Evolutionary conservation across 1,284 basidiomycete genomes (phyloP), one percentile per base, ranked within the genome.

Genomic region (Schizophyllum amplum): DNA sequence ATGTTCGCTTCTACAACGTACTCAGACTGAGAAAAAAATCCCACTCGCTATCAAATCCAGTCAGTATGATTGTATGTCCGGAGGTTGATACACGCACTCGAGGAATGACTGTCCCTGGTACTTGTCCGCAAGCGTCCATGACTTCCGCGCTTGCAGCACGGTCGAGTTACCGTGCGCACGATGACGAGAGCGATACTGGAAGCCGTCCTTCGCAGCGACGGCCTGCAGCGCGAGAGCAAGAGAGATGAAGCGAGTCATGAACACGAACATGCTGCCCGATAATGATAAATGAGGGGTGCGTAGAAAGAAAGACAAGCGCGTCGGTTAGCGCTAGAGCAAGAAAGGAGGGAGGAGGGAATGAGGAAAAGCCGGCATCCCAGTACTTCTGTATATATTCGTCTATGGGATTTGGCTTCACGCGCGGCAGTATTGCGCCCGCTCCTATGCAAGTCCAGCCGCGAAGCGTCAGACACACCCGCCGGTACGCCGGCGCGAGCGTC

Each of bases 31-130:
- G 61, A 60, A 58, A 64, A 69, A 69, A 69, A n/a, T 67, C 58
- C 68, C 68, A 68, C 42, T 62, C 47, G 20, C 65, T 66, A 52
- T 21, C 22, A 50, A n/a, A 17, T 51, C 21, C 42, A 11, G 27
- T 42, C 42, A 22, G 33, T 20, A 33, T 68, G 83, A 82, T 68
- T 83, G 83, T 7, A 49, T 42, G 9, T 17, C 50, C 24, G 27
- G 9, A 26, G 47, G 21, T n/a, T 47, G 52, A 11, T 13, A 9
- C 15, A 66, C 63, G 47, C 54, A 65, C 63, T 72, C 67, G 55
- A 76, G 66, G 64, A 78, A 75, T 52, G 62, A 64, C 33, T 71
- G 54, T 20, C 74, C 74, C n/a, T 68, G 60, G 63, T 70, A 78
- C 56, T 70, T 67, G 59, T 75, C 72, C 51, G 67, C 63, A 27